Base-by-base conservation (phyloP, 2,329 filamentous ascomycete genomes). In the Xylariaceae sp. region DNA sequence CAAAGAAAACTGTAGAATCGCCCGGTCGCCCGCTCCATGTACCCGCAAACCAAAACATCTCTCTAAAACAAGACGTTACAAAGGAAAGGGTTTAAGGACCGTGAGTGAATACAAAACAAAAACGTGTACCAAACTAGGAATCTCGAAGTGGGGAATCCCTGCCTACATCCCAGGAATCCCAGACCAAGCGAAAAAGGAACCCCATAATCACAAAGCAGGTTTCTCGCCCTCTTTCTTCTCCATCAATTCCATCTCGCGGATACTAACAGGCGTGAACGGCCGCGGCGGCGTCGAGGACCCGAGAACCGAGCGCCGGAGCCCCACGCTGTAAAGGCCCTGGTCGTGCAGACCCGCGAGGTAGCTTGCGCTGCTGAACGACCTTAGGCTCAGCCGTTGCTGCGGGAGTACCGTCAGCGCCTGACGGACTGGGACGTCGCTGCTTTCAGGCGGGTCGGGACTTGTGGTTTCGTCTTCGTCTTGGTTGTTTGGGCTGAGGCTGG, bases 321-420 rank as follows among this genome's bases (percentile, higher is more conserved):
- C 63, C 2, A 68, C 51, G 15, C 60, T 57, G 39, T 63, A 59
- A 44, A 63, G 59, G 29, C 62, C 60, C 53, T 63, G 62, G 34
- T 65, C 67, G 44, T 61, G 59, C 51, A 70, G 64, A 26, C 67
- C 49, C 6, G 50, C 65, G 8, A 70, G 61, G 19, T 67, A 56
- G 18, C 64, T 66, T 1, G 67, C 65, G 55, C 65, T 67, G 52
- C 67, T 64, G 47, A 69, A 66, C 0, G 65, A 68, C 32, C 57
- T 59, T 13, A 43, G 12, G 52, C 62, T 55, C 2, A 49, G 54
- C 32, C 59, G 63, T 13, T 60, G 58, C 12, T 57, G 30, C 18
- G 29, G 53, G n/a, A 49, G 47, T 1, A 16, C 19, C 5, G 18
- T 29, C 16, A 41, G 44, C 2, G 21, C 40, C 2, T 41, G 53